These are phyloP conservation scores for Phialocephala subalpina DNA, from an alignment of 2,329 filamentous ascomycete species.

Conservation along the genomic window DNA sequence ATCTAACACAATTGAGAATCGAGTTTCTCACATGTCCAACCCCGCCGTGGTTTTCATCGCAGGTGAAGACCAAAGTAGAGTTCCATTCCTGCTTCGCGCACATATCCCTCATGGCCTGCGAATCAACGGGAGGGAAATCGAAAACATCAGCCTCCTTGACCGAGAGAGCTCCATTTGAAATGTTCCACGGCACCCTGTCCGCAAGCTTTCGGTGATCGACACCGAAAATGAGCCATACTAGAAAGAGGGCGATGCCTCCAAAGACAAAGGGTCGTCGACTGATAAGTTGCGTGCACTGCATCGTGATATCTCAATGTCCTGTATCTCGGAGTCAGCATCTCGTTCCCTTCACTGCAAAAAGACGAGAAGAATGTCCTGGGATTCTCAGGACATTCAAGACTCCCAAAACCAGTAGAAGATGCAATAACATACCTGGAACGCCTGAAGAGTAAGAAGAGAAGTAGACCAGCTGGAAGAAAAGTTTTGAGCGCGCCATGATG, in stretches of 20 bases:
- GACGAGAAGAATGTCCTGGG: too few species aligned
- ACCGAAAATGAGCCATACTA: not conserved
- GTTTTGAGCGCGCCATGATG: not conserved
- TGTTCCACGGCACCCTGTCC: not conserved
- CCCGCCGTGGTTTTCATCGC: slow-evolving; percentile 50
- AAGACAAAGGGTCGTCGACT: not conserved
- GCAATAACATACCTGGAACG: too few species aligned
- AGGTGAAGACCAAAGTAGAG: slow-evolving; percentile 48
- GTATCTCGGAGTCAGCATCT: too few species aligned
- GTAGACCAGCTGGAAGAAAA: not conserved
- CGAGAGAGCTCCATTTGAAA: not conserved
- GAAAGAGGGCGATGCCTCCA: not conserved
- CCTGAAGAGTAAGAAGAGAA: not conserved
- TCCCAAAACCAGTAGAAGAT: too few species aligned
- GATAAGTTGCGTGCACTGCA: slow-evolving; percentile 1
- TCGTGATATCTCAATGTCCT: not conserved
- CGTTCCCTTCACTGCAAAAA: too few species aligned
- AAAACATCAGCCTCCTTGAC: slow-evolving; percentile 37
- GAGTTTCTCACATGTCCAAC: slow-evolving; percentile 51
- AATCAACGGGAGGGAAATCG: slow-evolving; percentile 49
- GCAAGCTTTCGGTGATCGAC: not conserved
- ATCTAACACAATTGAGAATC: slow-evolving; percentile 51
- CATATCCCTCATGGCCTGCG: slow-evolving; percentile 44
- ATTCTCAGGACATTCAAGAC: too few species aligned
- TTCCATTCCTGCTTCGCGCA: slow-evolving; percentile 47